These are phyloP conservation scores for Kwoniella sp. DNA, from an alignment of 768 basidiomycete genomes.

Conservation along the genomic window DNA sequence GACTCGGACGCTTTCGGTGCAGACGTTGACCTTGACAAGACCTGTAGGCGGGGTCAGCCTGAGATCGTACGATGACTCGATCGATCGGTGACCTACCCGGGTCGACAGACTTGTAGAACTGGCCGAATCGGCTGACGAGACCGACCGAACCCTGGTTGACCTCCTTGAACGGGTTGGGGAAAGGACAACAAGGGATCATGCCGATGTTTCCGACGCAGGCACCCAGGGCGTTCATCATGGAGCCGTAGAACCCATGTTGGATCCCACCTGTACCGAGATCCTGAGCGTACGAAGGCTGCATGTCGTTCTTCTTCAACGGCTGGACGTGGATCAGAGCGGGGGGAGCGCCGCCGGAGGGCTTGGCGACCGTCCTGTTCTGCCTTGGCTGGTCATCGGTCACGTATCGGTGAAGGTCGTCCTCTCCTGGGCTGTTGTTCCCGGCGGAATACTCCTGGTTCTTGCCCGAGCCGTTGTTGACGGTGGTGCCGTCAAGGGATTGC, in stretches of 20 bases:
- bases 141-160: slow-evolving; percentile 54
- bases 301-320: slow-evolving; percentile 41
- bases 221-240: slow-evolving; percentile 69
- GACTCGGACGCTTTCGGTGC: slow-evolving; percentile 77
- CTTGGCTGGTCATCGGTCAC: slow-evolving; percentile 41
- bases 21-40: slow-evolving; percentile 85
- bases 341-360: neutral
- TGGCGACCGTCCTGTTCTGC: slow-evolving; percentile 19
- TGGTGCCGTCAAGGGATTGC: slow-evolving; percentile 30
- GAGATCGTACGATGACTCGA: no score
- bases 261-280: slow-evolving; percentile 70
- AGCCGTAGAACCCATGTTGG: slow-evolving; percentile 78
- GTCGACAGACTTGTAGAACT: slow-evolving; percentile 99
- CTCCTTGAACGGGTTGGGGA: slow-evolving; percentile 53
- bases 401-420: slow-evolving; percentile 41
- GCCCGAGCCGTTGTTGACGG: slow-evolving; percentile 22
- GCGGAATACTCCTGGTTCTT: neutral
- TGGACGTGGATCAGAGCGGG: slow-evolving; percentile 17
- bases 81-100: slow-evolving; percentile 4
- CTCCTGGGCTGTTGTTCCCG: slow-evolving; percentile 5
- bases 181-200: slow-evolving; percentile 73
- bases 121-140: slow-evolving; percentile 84
- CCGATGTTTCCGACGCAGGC: slow-evolving; percentile 63
- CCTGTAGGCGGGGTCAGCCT: no score
- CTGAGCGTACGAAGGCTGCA: slow-evolving; percentile 85